Evolutionary conservation across 257 asterid species (phyloP), one percentile per base, ranked within the genome.

Genomic region (Solanum paucissectum): DNA sequence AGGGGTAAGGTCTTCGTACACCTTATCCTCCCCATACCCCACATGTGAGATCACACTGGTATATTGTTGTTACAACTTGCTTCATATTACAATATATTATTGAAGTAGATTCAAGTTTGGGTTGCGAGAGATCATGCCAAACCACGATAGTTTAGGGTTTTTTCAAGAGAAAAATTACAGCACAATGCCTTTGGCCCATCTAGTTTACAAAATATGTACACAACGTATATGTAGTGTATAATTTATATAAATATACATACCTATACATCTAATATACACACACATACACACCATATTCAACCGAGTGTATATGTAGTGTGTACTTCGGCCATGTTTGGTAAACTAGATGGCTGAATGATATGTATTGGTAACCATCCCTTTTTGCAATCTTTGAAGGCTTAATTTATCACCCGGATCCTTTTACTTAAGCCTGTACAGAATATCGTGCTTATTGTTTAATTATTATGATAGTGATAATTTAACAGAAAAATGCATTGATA

Each of bases 401-500:
- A 29, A 46, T 5, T 46, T 46, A 18, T 81, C 68, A 29, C 68
- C 40, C 32, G 20, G 85, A 29, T 46, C 42, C 38, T 81, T 81
- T 81, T 81, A 81, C 68, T 81, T 49, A 81, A 81, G 27, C 25
- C 21, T 34, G 58, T 60, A 14, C 13, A 25, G 64, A 38, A 32
- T 81, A 29, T 74, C 62, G 14, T 49, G 37, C 62, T 84, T 32
- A 60, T 88, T 77, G 40, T 62, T 87, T 33, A 11, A 55, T 44
- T 12, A 40, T 83, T 79, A 64, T 81, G 69, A 81, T 29, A 46
- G 14, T 81, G 85, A 46, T 81, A 11, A 29, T 49, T 46, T 81
- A 44, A 81, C 85, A 46, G 40, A 58, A 84, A 73, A 81, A 42
- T 89, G 87, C 89, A 77, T 89, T 58, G 34, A 38, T 85, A 75